Conservation (phyloP, 2,329 filamentous ascomycete species). For the Cytospora mali region DNA sequence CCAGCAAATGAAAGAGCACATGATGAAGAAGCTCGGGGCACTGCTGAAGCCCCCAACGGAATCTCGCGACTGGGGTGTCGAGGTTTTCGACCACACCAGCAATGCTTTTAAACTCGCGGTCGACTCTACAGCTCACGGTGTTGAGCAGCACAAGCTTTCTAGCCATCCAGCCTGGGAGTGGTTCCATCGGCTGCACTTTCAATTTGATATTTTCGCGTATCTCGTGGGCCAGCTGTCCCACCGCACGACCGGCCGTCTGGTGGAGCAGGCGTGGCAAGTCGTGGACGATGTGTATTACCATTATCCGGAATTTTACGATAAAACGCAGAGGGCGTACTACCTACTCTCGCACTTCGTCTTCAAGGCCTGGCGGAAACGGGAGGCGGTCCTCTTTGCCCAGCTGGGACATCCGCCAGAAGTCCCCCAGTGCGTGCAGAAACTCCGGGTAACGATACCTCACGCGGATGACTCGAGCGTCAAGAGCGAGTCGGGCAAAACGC, state of each 20-base stretch:
- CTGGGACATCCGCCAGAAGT: slow-evolving; percentile 43
- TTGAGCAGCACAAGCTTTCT: slow-evolving; percentile 47
- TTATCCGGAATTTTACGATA: slow-evolving; percentile 55
- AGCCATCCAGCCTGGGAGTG: slow-evolving; percentile 54
- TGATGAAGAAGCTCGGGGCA: slow-evolving; percentile 53
- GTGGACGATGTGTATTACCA: slow-evolving; percentile 51
- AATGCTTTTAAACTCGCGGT: slow-evolving; percentile 59
- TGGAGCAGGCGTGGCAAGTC: slow-evolving; percentile 56
- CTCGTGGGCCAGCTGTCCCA: slow-evolving; percentile 57
- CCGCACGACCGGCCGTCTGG: slow-evolving; percentile 50
- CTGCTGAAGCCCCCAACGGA: slow-evolving; percentile 51
- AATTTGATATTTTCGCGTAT: slow-evolving; percentile 58
- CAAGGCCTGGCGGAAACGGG: slow-evolving; percentile 56
- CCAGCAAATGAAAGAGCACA: slow-evolving; percentile 48
- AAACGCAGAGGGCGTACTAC: slow-evolving; percentile 47
- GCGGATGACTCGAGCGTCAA: slow-evolving; percentile 38
- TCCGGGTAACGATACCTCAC: slow-evolving; percentile 46
- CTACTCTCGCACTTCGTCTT: slow-evolving; percentile 52
- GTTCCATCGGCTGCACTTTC: slow-evolving; percentile 58
- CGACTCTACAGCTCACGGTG: slow-evolving; percentile 50
- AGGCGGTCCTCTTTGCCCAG: slow-evolving; percentile 40
- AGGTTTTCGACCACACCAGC: slow-evolving; percentile 53
- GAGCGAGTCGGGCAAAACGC: slow-evolving; percentile 32
- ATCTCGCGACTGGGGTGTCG: slow-evolving; percentile 52
- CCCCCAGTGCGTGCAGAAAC: slow-evolving; percentile 49